Conservation (phyloP, 2,329 filamentous ascomycete species). For the Fusarium luffae region DNA sequence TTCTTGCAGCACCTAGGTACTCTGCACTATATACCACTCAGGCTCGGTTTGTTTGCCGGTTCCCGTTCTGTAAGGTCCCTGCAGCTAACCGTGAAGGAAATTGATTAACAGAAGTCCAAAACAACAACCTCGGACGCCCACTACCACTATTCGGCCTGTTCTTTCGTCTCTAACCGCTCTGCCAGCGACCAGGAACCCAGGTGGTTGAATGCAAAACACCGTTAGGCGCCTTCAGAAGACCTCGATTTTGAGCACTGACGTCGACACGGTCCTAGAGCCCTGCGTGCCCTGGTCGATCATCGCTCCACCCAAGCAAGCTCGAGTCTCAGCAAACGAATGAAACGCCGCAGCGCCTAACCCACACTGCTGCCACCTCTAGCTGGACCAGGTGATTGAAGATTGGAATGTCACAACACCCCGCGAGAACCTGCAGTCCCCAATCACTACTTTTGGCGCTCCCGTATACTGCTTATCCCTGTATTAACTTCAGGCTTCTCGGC, state of each 20-base stretch:
- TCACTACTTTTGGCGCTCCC: constrained; percentile 42
- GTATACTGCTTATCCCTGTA: constrained; percentile 39
- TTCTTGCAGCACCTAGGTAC: neutral
- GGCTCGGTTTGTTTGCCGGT: constrained; percentile 34
- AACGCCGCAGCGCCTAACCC: constrained; percentile 50
- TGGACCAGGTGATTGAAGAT: constrained; percentile 47
- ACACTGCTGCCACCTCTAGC: constrained; percentile 43
- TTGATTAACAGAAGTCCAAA: constrained; percentile 16
- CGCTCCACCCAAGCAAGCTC: constrained; percentile 44
- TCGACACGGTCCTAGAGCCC: constrained; percentile 40
- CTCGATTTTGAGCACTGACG: constrained; percentile 42
- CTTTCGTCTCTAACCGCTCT: constrained; percentile 35
- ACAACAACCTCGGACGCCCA: constrained; percentile 24
- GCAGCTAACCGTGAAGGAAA: constrained; percentile 37
- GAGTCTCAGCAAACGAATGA: constrained; percentile 48
- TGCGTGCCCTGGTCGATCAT: constrained; percentile 48
- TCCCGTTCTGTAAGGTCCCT: constrained; percentile 38
- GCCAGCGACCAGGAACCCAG: constrained; percentile 28
- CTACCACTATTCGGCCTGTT: constrained; percentile 21
- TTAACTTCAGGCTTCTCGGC: constrained; percentile 21
- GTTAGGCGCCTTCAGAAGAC: constrained; percentile 31
- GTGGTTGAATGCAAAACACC: constrained; percentile 13
- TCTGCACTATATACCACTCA: constrained; percentile 3
- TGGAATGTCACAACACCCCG: constrained; percentile 47
- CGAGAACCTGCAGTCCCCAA: constrained; percentile 39